A percentile compares a stretch with the other conserved stretches of the same genome.
phyloP scores from a whole-genome alignment of 2,329 filamentous ascomycete species.

The Malbranchea zuffiana region DNA sequence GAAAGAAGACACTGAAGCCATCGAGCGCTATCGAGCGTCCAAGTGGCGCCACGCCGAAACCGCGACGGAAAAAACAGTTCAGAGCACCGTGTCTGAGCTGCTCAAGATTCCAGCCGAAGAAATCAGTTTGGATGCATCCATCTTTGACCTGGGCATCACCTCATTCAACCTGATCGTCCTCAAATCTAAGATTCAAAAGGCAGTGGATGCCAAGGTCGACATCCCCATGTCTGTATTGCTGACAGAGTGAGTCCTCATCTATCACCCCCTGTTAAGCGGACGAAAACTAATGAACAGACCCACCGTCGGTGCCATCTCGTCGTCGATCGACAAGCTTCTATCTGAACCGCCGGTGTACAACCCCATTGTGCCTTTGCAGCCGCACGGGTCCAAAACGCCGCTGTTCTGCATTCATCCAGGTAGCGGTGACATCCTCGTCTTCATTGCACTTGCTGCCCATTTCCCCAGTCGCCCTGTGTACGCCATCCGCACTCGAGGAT shows the following conservation, averaged over 20 bases:
- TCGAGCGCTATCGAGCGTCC: slow-evolving; percentile 1
- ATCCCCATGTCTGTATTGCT: not conserved
- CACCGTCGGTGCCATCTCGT: not conserved
- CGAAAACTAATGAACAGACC: no score
- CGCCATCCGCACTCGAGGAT: slow-evolving; percentile 37
- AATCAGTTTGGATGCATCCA: no score
- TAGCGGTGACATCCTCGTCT: slow-evolving; percentile 31
- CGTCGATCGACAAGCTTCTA: not conserved
- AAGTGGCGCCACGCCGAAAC: not conserved
- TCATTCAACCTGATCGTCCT: slow-evolving; percentile 13
- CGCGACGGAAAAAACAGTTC: not conserved
- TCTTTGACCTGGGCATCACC: slow-evolving; percentile 23
- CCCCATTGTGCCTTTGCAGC: slow-evolving; percentile 24
- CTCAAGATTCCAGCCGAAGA: slow-evolving; percentile 11
- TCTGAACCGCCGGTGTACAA: slow-evolving; percentile 22
- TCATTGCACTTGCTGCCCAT: slow-evolving; percentile 23
- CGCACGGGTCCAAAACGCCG: slow-evolving; percentile 20
- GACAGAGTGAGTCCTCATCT: not conserved
- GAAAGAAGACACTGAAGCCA: slow-evolving; percentile 8
- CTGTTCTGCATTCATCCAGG: slow-evolving; percentile 32
- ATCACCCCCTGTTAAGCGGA: not conserved
- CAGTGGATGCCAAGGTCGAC: not conserved
- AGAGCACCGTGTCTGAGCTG: not conserved
- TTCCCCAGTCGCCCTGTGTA: slow-evolving; percentile 38
- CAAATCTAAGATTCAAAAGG: not conserved